phyloP scores from a whole-genome alignment of 139 green algal species.

The Chara braunii region DNA sequence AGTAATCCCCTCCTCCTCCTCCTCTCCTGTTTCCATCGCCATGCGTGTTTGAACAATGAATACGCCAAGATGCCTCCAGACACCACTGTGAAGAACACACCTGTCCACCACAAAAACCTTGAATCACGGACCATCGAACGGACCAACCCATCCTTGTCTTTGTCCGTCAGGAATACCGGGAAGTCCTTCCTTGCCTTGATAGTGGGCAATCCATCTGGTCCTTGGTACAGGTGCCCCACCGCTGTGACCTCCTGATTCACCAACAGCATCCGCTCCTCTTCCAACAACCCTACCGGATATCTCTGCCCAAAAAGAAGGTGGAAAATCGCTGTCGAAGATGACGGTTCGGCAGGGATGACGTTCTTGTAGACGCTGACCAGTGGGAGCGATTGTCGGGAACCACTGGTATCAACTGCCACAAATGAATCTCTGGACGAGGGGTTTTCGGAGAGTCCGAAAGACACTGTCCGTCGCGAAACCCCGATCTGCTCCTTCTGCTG shows the following conservation, averaged over 20 bases:
- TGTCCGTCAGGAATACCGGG: slow-evolving; percentile 20
- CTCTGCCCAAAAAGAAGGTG: slow-evolving; percentile 6
- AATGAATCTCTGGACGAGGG: not conserved
- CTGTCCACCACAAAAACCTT: too few relatives aligned
- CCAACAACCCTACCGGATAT: slow-evolving; percentile 10
- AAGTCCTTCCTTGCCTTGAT: slow-evolving; percentile 3
- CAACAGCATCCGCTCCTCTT: slow-evolving; percentile 24
- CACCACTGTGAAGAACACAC: too few relatives aligned
- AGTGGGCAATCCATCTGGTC: not conserved
- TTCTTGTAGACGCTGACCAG: slow-evolving; percentile 2
- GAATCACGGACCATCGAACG: too few relatives aligned
- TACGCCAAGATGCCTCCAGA: too few relatives aligned
- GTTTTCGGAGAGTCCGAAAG: slow-evolving; percentile 7
- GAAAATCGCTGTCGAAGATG: not conserved
- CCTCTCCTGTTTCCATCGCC: too few relatives aligned
- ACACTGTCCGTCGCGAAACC: slow-evolving; percentile 8
- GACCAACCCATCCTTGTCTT: too few relatives aligned
- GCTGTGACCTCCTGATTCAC: slow-evolving; percentile 7
- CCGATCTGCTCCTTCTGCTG: slow-evolving; percentile 10
- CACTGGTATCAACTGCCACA: not conserved
- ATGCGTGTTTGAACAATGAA: too few relatives aligned
- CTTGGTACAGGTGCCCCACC: slow-evolving; percentile 2
- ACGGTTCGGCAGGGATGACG: slow-evolving; percentile 1
- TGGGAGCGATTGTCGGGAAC: not conserved
- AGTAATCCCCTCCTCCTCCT: too few relatives aligned